phyloP scores from a whole-genome alignment of 176 grass and related monocot genomes.

The Phoenix roebelenii region DNA sequence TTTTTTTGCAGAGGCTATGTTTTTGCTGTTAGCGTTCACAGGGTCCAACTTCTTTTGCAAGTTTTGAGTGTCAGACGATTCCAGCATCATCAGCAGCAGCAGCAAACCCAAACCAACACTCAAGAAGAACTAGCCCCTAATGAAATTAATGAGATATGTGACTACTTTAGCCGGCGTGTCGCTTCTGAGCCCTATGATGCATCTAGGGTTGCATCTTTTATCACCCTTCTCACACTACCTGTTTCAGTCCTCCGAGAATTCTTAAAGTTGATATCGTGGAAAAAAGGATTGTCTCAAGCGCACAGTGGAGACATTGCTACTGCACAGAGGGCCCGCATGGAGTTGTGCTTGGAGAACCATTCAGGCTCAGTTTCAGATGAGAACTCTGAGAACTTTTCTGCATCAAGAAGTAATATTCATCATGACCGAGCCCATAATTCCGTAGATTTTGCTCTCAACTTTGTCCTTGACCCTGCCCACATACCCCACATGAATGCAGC shows the following conservation, averaged over 20 bases:
- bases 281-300: conserved; percentile 77
- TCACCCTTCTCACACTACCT: conserved; percentile 88
- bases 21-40: conserved; percentile 93
- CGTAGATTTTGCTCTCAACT: conserved; percentile 85
- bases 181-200: conserved; percentile 96
- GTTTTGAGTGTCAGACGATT: conserved; percentile 94
- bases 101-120: conserved; percentile 60
- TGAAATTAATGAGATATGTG: conserved; percentile 96
- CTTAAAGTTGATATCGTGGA: conserved; percentile 89
- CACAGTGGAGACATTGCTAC: conserved; percentile 64
- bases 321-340: conserved; percentile 81
- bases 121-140: conserved; percentile 72
- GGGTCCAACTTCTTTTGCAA: conserved; percentile 93
- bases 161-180: conserved; percentile 94
- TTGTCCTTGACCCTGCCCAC: conserved; percentile 83
- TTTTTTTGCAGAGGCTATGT: conserved; percentile 77
- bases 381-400: conserved; percentile 34
- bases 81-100: conserved; percentile 90
- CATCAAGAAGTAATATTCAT: conserved; percentile 83
- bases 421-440: conserved; percentile 73
- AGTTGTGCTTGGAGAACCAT: conserved; percentile 98
- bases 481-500: conserved; percentile 94
- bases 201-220: conserved; percentile 94
- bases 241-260: conserved; percentile 79
- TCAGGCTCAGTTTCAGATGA: conserved; percentile 48